Percentiles rank a stretch among this genome's conserved stretches.
Evolutionary conservation across 441 rosid genomes (phyloP).

Genomic region (Croton laevigatus): DNA sequence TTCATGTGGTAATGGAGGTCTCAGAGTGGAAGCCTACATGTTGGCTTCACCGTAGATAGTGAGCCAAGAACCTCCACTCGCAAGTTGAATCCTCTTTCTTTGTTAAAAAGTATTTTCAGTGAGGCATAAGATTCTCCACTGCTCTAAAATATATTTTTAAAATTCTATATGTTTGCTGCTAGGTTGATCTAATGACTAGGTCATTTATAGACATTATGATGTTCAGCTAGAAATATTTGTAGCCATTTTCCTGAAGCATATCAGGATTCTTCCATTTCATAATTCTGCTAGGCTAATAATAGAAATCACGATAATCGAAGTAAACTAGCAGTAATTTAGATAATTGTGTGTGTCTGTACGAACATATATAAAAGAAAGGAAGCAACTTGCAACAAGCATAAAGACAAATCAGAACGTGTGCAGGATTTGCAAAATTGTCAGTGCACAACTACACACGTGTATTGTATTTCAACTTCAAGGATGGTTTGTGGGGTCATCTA

Average conservation of each 20-base stretch:
- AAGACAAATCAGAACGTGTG: conserved; percentile 6
- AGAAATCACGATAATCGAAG: neutral
- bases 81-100: conserved; percentile 24
- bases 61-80: conserved; percentile 45
- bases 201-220: neutral
- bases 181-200: neutral
- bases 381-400: conserved; percentile 15
- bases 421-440: conserved; percentile 17
- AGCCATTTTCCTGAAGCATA: neutral
- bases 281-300: conserved; percentile 6
- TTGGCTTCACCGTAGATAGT: conserved; percentile 39
- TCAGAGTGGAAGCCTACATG: conserved; percentile 27
- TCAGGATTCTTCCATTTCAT: neutral
- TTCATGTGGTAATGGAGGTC: conserved; percentile 20
- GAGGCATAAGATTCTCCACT: conserved; percentile 35
- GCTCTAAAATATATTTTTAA: neutral
- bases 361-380: neutral
- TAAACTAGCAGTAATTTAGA: conserved; percentile 1
- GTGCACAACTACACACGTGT: conserved; percentile 27
- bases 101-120: conserved; percentile 22
- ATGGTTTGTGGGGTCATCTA: conserved; percentile 44
- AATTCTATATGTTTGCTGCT: neutral
- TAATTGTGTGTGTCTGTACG: neutral
- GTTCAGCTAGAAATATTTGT: neutral
- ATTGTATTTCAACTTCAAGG: conserved; percentile 29